Base-by-base conservation (phyloP, 148 eudicot species). In the Rhododendron kiyosumense region DNA sequence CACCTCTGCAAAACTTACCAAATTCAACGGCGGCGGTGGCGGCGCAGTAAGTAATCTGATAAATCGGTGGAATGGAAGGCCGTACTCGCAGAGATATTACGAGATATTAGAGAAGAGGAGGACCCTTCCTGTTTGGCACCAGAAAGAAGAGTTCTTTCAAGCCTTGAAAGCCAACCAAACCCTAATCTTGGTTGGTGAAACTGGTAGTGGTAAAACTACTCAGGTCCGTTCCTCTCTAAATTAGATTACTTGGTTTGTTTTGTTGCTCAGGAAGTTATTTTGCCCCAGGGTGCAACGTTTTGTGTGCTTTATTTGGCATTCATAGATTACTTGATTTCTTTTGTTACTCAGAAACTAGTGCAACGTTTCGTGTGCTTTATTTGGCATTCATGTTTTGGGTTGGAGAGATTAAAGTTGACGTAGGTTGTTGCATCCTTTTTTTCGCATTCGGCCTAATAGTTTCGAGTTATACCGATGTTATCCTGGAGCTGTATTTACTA, bases 161-260 rank as follows among this genome's bases (percentile, higher is more conserved):
- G 96, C 84, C n/a, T 83, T 95, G 8, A 92, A 81, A 61, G 86
- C 84, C 30, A 94, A 92, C 86, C 98, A 97, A 88, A 92, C 91
- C 71, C 82, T 97, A 4, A 91, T 97, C 52, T 89, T 97, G 73
- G 99, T 97, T 18, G 99, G 99, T 84, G 99, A 97, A 88, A 97
- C 99, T 73, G 99, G 99, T 81, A 95, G 98, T 89, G 98, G 99
- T 81, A 97, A 97, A 93, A 97, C 98, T 20, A 97, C 99, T 59
- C 99, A 97, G 99, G 99, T 97, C 18, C 4, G 89, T 86, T 3
- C 3, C 78, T 78, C 11, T 1, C 14, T 22, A 7, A 48, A 63
- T 52, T 4, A 52, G 57, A 13, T 78, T 84, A 0, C 20, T 46
- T 75, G 79, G 15, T 45, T 18, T 45, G 36, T 63, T 87, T 78